These are phyloP conservation scores for Hanseniaspora thailandica DNA, from an alignment of 805 yeast species.

Conservation along the genomic window DNA sequence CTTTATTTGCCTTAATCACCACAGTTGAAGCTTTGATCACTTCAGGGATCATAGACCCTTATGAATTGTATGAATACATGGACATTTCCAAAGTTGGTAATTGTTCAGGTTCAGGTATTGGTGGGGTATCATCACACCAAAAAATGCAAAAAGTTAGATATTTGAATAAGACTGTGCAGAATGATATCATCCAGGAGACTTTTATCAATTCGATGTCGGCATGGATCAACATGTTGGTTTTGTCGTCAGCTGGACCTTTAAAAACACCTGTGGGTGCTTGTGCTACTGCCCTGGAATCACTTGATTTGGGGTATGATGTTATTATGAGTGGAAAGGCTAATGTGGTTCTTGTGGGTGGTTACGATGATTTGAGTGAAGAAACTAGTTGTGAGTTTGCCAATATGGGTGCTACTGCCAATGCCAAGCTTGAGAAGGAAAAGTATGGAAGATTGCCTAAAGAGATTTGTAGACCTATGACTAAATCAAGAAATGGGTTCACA, in stretches of 20 bases:
- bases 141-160: conserved; percentile 80
- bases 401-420: conserved; percentile 82
- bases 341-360: conserved; percentile 79
- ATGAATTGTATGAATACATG: conserved; percentile 81
- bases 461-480: conserved; percentile 85
- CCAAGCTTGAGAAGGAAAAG: conserved; percentile 49
- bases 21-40: conserved; percentile 74
- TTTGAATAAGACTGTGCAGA: conserved; percentile 64
- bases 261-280: conserved; percentile 93
- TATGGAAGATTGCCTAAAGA: conserved; percentile 82
- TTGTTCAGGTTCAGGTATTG: conserved; percentile 90
- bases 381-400: conserved; percentile 81
- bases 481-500: conserved; percentile 81
- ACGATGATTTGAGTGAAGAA: conserved; percentile 86
- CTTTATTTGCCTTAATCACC: conserved; percentile 67
- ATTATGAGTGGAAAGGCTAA: conserved; percentile 73
- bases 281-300: conserved; percentile 84
- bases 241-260: conserved; percentile 81
- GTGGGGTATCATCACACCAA: conserved; percentile 75
- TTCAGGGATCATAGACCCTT: conserved; percentile 82
- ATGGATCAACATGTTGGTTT: conserved; percentile 82
- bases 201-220: conserved; percentile 88
- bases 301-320: conserved; percentile 75
- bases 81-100: conserved; percentile 87
- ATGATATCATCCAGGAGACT: conserved; percentile 79